phyloP scores from a whole-genome alignment of 495 filamentous ascomycete genomes.

The Barbatosphaeria neglecta region DNA sequence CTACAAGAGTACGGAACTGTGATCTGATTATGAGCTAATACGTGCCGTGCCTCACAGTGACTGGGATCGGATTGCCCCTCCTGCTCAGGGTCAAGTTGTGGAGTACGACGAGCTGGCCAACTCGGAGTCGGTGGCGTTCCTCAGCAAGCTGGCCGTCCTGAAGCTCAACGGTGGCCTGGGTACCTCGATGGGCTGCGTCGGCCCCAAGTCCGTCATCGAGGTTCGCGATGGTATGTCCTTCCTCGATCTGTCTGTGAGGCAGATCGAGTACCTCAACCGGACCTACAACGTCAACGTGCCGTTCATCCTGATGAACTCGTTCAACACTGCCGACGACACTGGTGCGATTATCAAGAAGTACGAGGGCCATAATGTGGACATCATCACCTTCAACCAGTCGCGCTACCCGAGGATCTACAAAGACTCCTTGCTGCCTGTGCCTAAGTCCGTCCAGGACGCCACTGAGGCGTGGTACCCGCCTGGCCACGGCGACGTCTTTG shows the following conservation, averaged over 20 bases:
- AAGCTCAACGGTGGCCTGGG: slow-evolving; percentile 99
- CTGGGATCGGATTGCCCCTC: slow-evolving; percentile 92
- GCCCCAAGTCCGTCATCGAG: slow-evolving; percentile 98
- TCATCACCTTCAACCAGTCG: slow-evolving; percentile 99
- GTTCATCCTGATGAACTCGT: slow-evolving; percentile 99
- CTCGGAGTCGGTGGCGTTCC: slow-evolving; percentile 78
- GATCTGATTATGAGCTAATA: slow-evolving; percentile 12
- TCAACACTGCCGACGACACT: slow-evolving; percentile 99
- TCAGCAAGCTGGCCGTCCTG: slow-evolving; percentile 95
- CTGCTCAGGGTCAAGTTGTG: slow-evolving; percentile 81
- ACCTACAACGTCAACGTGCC: slow-evolving; percentile 95
- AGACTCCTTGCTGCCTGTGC: slow-evolving; percentile 93
- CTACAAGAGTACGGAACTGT: neutral
- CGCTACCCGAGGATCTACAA: slow-evolving; percentile 94
- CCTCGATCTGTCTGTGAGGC: slow-evolving; percentile 94
- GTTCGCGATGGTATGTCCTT: slow-evolving; percentile 99
- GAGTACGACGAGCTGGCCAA: slow-evolving; percentile 80
- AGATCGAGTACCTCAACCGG: slow-evolving; percentile 98
- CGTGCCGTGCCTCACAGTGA: slow-evolving; percentile 59
- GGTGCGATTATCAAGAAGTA: slow-evolving; percentile 99
- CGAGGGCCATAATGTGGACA: slow-evolving; percentile 98
- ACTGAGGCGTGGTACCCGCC: slow-evolving; percentile 98
- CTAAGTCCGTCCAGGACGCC: slow-evolving; percentile 75
- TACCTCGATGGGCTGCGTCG: slow-evolving; percentile 99
- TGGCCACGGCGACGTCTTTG: slow-evolving; percentile 98